Conservation (phyloP, 208 protist genomes). For the Lotmaria passim region DNA sequence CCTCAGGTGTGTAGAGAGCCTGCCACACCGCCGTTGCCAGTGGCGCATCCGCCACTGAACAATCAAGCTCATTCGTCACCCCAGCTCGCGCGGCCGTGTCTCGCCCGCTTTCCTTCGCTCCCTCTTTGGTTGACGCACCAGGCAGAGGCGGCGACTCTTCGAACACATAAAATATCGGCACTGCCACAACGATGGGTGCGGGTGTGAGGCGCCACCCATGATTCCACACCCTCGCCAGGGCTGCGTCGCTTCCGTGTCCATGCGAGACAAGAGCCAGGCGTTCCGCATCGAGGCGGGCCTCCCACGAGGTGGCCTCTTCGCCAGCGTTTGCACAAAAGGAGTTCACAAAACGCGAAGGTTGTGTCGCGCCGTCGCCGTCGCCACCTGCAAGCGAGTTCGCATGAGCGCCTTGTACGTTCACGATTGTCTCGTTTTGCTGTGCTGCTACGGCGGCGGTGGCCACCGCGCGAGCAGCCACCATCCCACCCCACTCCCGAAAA, state of each 20-base stretch:
- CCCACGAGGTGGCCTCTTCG: neutral
- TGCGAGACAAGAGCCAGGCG: neutral
- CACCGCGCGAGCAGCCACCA: slow-evolving; percentile 1
- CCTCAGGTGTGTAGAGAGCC: slow-evolving; percentile 22
- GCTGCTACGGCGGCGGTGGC: neutral
- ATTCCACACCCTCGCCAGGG: neutral
- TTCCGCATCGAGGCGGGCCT: slow-evolving; percentile 9
- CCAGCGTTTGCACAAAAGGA: neutral
- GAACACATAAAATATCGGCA: slow-evolving; percentile 1
- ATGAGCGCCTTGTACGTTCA: neutral
- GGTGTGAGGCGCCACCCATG: slow-evolving; percentile 2
- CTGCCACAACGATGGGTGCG: slow-evolving; percentile 8
- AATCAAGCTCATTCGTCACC: too few species aligned
- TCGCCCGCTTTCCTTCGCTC: neutral
- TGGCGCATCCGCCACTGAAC: slow-evolving; percentile 19
- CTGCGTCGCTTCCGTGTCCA: neutral
- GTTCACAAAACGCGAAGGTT: too few species aligned
- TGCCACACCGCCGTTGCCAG: slow-evolving; percentile 23
- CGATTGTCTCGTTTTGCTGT: neutral
- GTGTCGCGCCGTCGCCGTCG: too few species aligned
- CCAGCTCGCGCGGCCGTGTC: neutral
- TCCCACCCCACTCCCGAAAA: slow-evolving; percentile 2
- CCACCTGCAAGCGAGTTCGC: too few species aligned
- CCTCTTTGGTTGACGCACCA: neutral
- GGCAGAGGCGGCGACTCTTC: neutral